Conservation (phyloP, 2,329 filamentous ascomycete species). For the Beauveria australis region DNA sequence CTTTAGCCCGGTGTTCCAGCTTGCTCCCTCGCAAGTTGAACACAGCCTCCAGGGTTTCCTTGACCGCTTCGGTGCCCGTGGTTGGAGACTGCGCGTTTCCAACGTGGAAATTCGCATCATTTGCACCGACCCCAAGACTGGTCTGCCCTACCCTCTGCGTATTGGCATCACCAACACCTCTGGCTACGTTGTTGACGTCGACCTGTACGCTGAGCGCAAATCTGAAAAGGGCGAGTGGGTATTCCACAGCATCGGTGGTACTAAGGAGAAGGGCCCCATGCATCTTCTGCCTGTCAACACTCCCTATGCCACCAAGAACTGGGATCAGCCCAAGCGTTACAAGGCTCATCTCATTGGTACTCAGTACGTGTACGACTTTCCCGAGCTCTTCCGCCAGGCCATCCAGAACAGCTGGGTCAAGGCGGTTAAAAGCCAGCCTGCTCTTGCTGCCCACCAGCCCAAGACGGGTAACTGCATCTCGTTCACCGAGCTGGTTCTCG, state of each 20-base stretch:
- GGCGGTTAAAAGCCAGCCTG: slow-evolving; percentile 63
- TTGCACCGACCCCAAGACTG: slow-evolving; percentile 82
- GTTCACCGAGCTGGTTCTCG: slow-evolving; percentile 87
- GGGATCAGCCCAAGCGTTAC: slow-evolving; percentile 97
- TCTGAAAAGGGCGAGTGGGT: slow-evolving; percentile 97
- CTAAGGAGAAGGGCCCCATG: slow-evolving; percentile 90
- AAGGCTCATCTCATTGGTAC: slow-evolving; percentile 99
- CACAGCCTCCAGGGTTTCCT: slow-evolving; percentile 90
- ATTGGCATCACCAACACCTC: slow-evolving; percentile 98
- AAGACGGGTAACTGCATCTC: slow-evolving; percentile 84
- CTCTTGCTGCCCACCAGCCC: slow-evolving; percentile 72
- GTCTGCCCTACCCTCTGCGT: slow-evolving; percentile 81
- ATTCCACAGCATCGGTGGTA: slow-evolving; percentile 95
- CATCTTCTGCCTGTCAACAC: slow-evolving; percentile 85
- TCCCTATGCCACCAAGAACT: slow-evolving; percentile 96
- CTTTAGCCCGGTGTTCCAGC: slow-evolving; percentile 93
- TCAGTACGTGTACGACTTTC: slow-evolving; percentile 99
- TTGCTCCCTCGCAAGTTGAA: slow-evolving; percentile 83
- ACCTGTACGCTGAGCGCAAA: slow-evolving; percentile 96
- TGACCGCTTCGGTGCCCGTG: slow-evolving; percentile 88
- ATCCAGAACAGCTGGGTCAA: slow-evolving; percentile 91
- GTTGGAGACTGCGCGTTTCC: slow-evolving; percentile 92
- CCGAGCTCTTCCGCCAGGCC: slow-evolving; percentile 95
- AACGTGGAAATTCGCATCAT: slow-evolving; percentile 98
- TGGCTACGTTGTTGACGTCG: slow-evolving; percentile 93